Evolutionary conservation across 441 rosid species (phyloP).

Genomic region (Pelargonium cotyledonis): DNA sequence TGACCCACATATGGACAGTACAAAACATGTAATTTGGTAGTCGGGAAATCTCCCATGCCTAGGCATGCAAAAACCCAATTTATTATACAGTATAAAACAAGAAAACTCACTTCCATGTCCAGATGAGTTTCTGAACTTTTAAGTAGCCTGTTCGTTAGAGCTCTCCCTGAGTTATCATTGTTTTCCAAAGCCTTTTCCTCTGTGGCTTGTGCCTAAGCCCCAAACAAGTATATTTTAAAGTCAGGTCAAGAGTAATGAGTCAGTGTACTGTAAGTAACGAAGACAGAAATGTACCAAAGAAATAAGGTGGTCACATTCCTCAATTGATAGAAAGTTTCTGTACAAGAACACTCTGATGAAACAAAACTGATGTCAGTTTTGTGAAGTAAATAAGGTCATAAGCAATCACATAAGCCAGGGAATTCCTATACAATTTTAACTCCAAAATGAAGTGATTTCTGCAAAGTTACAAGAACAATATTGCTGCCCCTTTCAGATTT

Average conservation of each 20-base stretch:
- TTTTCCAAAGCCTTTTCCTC: constrained; percentile 23
- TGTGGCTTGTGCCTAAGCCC: constrained; percentile 33
- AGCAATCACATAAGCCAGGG: neutral
- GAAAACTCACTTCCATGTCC: constrained; percentile 39
- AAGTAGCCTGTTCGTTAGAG: constrained; percentile 25
- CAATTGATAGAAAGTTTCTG: constrained; percentile 52
- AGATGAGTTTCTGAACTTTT: constrained; percentile 31
- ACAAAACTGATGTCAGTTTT: constrained; percentile 26
- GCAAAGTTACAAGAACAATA: neutral
- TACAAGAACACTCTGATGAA: constrained; percentile 66
- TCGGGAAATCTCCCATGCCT: neutral
- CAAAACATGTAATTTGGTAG: neutral
- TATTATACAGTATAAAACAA: neutral
- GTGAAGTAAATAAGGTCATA: constrained; percentile 9
- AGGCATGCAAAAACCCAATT: neutral
- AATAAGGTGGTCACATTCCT: constrained; percentile 75
- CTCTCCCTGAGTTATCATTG: constrained; percentile 23
- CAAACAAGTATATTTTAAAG: constrained; percentile 15
- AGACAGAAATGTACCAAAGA: constrained; percentile 42
- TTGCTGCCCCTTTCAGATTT: neutral
- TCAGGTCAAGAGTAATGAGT: constrained; percentile 11
- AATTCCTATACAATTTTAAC: neutral
- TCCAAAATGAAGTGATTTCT: neutral
- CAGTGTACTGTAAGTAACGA: neutral
- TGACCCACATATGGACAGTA: neutral